These are phyloP conservation scores for Xylaria sp. DNA, from an alignment of 2,329 filamentous ascomycete species.

Conservation along the genomic window DNA sequence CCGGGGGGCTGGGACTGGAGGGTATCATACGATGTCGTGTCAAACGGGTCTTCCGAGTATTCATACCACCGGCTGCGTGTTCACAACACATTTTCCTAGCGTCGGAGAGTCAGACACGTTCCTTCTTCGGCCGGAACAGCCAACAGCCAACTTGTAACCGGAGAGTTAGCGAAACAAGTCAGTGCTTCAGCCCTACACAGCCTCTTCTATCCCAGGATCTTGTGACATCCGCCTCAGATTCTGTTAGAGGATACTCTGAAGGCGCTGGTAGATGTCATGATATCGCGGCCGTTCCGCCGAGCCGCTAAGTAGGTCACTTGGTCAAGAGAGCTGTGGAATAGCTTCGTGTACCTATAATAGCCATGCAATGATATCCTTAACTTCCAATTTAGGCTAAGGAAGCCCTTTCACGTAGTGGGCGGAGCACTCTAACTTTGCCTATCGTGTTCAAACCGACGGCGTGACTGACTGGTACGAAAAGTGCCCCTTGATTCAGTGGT, in stretches of 20 bases:
- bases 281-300: background rate
- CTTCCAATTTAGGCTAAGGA: background rate
- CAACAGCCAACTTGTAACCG: background rate
- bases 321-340: background rate
- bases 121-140: too few species aligned
- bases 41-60: background rate
- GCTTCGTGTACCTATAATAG: background rate
- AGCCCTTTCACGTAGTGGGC: background rate
- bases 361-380: background rate
- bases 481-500: constrained; percentile 4
- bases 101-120: background rate
- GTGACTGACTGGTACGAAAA: constrained; percentile 14
- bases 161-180: background rate
- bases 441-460: background rate
- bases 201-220: too few species aligned
- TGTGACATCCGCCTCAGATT: background rate
- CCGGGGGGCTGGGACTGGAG: constrained; percentile 27
- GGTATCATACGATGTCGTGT: constrained; percentile 11
- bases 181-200: background rate
- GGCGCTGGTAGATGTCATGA: background rate
- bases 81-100: background rate
- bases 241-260: background rate
- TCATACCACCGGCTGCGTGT: background rate
- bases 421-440: background rate
- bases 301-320: background rate